These are phyloP conservation scores for Vigna mungo DNA, from an alignment of 306 rosid genomes.

Conservation along the genomic window DNA sequence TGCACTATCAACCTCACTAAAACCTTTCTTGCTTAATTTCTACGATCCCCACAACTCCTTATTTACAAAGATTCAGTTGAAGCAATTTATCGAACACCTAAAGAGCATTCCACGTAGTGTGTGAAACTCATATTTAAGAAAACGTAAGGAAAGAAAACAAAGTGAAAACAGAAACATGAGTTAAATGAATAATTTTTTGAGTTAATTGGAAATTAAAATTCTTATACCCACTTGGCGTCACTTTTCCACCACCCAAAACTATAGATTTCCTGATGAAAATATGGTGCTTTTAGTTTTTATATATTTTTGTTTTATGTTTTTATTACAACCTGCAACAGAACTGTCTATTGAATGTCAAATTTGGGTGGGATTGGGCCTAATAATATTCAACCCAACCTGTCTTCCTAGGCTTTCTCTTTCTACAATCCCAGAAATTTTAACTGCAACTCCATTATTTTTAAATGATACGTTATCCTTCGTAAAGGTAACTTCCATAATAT, in stretches of 20 bases:
- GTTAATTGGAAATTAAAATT: background rate
- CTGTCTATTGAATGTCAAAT: too few relatives aligned
- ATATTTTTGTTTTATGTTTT: too few relatives aligned
- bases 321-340: too few relatives aligned
- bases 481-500: too few relatives aligned
- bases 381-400: too few relatives aligned
- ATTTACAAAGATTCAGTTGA: background rate
- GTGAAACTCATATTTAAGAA: too few relatives aligned
- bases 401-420: too few relatives aligned
- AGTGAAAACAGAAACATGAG: background rate
- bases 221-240: background rate
- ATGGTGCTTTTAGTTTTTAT: too few relatives aligned
- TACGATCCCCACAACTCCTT: background rate
- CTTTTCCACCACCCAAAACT: background rate
- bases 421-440: too few relatives aligned
- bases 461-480: too few relatives aligned
- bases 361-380: too few relatives aligned
- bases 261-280: background rate
- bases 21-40: background rate
- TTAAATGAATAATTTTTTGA: background rate
- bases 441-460: too few relatives aligned
- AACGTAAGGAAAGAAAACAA: background rate
- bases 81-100: constrained; percentile 44
- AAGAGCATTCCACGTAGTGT: background rate
- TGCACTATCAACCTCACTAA: constrained; percentile 4